A percentile compares a stretch with the other conserved stretches of the same genome.
These are phyloP conservation scores for Rhizopogon vesiculosus DNA, from an alignment of 768 basidiomycete genomes.

Conservation along the genomic window DNA sequence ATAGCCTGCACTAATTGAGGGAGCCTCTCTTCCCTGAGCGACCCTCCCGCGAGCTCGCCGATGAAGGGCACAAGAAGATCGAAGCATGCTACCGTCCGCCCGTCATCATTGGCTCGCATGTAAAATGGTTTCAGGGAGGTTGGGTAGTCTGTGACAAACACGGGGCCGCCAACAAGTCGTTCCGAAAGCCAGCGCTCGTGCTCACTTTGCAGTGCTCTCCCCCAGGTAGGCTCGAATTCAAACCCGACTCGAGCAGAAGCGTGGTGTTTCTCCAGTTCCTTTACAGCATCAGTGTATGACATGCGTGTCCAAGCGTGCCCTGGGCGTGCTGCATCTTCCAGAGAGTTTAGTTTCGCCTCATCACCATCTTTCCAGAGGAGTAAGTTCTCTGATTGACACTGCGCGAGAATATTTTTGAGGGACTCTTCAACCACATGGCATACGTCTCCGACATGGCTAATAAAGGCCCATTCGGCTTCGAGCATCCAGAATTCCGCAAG, in stretches of 20 bases:
- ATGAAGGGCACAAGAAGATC: constrained; percentile 86
- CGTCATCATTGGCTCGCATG: constrained; percentile 70
- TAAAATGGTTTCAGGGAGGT: constrained; percentile 87
- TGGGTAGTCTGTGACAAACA: constrained; percentile 94
- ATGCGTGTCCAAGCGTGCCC: constrained; percentile 60
- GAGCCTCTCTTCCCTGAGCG: constrained; percentile 75
- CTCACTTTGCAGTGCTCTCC: constrained; percentile 73
- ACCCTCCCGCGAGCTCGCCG: constrained; percentile 92
- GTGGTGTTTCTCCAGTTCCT: constrained; percentile 41
- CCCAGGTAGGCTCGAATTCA: constrained; percentile 59
- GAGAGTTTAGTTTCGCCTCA: constrained; percentile 24
- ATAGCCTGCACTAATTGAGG: constrained; percentile 50
- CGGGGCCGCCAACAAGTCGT: constrained; percentile 59
- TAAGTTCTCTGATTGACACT: constrained; percentile 15
- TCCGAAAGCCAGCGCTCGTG: constrained; percentile 92
- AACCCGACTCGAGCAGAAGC: constrained; percentile 35
- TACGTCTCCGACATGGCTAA: constrained; percentile 40
- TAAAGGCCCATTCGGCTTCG: constrained; percentile 87
- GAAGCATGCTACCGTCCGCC: constrained; percentile 83
- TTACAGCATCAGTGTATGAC: constrained; percentile 74
- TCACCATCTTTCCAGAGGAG: constrained; percentile 39
- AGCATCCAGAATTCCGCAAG: constrained; percentile 99
- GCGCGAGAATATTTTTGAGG: constrained; percentile 37
- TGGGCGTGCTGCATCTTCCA: constrained; percentile 32
- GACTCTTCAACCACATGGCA: constrained; percentile 54